Evolutionary conservation across 768 basidiomycete species (phyloP).

Genomic region (Boletus rex-veris): DNA sequence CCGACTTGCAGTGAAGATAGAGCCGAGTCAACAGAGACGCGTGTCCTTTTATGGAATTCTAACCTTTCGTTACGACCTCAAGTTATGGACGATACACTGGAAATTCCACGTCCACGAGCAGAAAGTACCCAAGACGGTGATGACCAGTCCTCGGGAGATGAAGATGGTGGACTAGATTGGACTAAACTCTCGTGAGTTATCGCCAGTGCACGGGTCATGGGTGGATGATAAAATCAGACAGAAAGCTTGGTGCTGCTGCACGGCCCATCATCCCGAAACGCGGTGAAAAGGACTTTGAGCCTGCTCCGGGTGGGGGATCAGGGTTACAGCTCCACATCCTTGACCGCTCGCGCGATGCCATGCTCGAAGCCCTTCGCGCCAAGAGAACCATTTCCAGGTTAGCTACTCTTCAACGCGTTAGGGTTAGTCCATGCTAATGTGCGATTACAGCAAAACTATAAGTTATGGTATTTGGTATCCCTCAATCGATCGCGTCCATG

Average conservation of each 20-base stretch:
- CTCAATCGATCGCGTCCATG: slow-evolving; percentile 56
- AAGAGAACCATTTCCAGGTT: slow-evolving; percentile 76
- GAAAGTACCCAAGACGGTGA: slow-evolving; percentile 26
- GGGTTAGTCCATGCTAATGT: neutral
- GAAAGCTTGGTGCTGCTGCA: slow-evolving; percentile 24
- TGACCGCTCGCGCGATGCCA: slow-evolving; percentile 74
- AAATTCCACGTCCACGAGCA: slow-evolving; percentile 33
- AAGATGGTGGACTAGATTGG: slow-evolving; percentile 79
- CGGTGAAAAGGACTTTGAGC: slow-evolving; percentile 98
- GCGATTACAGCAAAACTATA: slow-evolving; percentile 56
- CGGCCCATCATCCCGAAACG: slow-evolving; percentile 88
- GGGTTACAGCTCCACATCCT: slow-evolving; percentile 79
- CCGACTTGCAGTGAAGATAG: slow-evolving; percentile 3
- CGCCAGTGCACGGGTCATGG: neutral
- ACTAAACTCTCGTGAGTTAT: slow-evolving; percentile 61
- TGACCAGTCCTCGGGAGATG: slow-evolving; percentile 62
- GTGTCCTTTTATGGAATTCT: slow-evolving; percentile 12
- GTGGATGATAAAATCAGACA: slow-evolving; percentile 9
- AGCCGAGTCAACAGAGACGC: neutral
- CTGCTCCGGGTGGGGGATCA: slow-evolving; percentile 58
- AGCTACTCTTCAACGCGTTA: slow-evolving; percentile 10
- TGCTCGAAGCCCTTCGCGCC: slow-evolving; percentile 78
- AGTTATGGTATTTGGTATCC: slow-evolving; percentile 85
- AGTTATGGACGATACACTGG: slow-evolving; percentile 64
- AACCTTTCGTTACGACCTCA: no score